Evolutionary conservation across 78 protist genomes (phyloP), one percentile per base, ranked within the genome.

Genomic region (Dictyostelium capitatum): DNA sequence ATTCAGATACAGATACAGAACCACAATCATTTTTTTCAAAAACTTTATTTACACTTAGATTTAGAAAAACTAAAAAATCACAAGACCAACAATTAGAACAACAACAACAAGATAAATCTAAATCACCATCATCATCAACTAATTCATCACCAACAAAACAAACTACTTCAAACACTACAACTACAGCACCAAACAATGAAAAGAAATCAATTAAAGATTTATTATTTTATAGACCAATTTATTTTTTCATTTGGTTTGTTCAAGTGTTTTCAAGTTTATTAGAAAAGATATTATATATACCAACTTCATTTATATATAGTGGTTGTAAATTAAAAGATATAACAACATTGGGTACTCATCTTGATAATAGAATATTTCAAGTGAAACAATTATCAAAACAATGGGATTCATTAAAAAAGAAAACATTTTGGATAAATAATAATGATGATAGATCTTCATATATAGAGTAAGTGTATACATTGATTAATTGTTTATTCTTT

Each of bases 341-440:
- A 15, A 85, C 92, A 32, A 75, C 92, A 23, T 65, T 85, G 1
- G 92, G 92, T 19, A 59, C 80, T 8, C 67, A 47, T 51, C 46
- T 85, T 8, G 92, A 72, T 28, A 85, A 75, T 46, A 53, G 92
- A 56, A 75, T 85, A 11, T 79, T 57, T 25, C 82, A 85, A 47
- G 51, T 85, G 1, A 85, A 85, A 59, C 59, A 73, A 62, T 11
- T 85, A 15, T 23, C 79, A 5, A 74, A 74, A 23, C 92, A 85
- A 47, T 74, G 80, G 69, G 12, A 72, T 28, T 70, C 59, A 14
- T 41, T 85, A 9, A 41, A 59, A 72, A 69, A 74, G 41, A 85
- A 85, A 30, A 85, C 78, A 14, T 85, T 59, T 75, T 85, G 92
- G 92, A 54, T 85, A 25, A 74, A 72, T 28, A 85, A 85, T 30